Evolutionary conservation across 495 filamentous ascomycete species (phyloP), one percentile per base, ranked within the genome.

Genomic region (Talaromyces ruber): DNA sequence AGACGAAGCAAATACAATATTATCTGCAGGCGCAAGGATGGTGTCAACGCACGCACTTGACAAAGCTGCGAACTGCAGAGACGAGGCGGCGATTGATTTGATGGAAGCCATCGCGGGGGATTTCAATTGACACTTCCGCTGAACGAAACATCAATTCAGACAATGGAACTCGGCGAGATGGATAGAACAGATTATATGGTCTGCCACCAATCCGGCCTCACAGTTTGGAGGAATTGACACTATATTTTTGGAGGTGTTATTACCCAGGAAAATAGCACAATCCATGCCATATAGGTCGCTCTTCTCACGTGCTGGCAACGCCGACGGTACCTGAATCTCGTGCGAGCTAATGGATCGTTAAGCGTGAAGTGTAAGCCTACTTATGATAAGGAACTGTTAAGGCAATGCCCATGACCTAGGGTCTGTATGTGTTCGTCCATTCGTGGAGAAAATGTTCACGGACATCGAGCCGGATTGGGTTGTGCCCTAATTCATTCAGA

Each of bases 1-100:
- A 18, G 54, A 57, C 6, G 70, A 63, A 24, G 75, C 72, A 21
- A 76, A 72, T 34, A 70, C 61, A 43, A 79, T 76, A 62, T 78
- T 73, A 37, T 79, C 68, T 5, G 47, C 62, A 3, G 76, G 76
- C 6, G 73, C 71, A 18, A 76, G 62, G 25, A 72, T 22, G 7
- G 21, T 14, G 11, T 21, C 29, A 18, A 34, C 54, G 2, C 14
- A 34, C 2, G 54, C 54, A 16, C 14, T 29, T 30, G 54, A 30
- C 28, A 57, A 22, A 25, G 26, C 28, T 4, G 54, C 26, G 14
- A 57, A 34, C 28, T 34, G 54, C 29, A 57, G 54, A 32, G 28
- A 16, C n/a, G 54, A 32, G 18, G 29, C n/a, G 6, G 54, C 18
- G 29, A 57, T 57, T 18, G 54, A 57, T 34, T 57, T 30, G 4